phyloP scores from a whole-genome alignment of 1,284 basidiomycete genomes.

The Rhodofomes roseus region DNA sequence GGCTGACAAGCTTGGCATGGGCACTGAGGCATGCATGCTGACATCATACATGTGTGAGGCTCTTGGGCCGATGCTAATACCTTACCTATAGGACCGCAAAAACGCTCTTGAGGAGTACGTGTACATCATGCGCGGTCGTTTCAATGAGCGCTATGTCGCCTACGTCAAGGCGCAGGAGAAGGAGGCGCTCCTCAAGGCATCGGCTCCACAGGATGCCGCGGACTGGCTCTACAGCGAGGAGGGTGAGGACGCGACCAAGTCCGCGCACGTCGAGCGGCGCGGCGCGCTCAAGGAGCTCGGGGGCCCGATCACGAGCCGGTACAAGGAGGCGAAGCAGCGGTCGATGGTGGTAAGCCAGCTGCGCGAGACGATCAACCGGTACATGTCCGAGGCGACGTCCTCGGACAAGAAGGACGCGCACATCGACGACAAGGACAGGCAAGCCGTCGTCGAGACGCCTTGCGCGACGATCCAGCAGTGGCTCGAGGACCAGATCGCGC shows the following conservation, averaged over 20 bases:
- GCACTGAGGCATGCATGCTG: conserved; percentile 72
- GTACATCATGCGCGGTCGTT: conserved; percentile 89
- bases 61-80: conserved; percentile 1
- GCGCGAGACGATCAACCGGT: conserved; percentile 82
- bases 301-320: conserved; percentile 80
- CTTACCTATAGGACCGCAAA: conserved; percentile 90
- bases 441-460: conserved; percentile 77
- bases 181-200: conserved; percentile 64
- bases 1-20: conserved; percentile 89
- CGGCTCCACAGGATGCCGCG: conserved; percentile 74
- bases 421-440: conserved; percentile 85
- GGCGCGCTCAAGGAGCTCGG: conserved; percentile 78
- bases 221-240: conserved; percentile 96
- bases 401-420: conserved; percentile 82
- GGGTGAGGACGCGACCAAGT: conserved; percentile 92
- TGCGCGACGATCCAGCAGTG: conserved; percentile 85
- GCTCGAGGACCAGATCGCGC: conserved; percentile 86
- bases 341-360: conserved; percentile 67
- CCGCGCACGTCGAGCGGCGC: conserved; percentile 66
- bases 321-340: conserved; percentile 79
- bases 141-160: conserved; percentile 79
- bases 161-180: conserved; percentile 79
- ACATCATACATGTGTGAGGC: neutral
- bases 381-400: conserved; percentile 78
- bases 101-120: conserved; percentile 97